Evolutionary conservation across 805 yeast species (phyloP).

Genomic region (Kodamaea restingae): DNA sequence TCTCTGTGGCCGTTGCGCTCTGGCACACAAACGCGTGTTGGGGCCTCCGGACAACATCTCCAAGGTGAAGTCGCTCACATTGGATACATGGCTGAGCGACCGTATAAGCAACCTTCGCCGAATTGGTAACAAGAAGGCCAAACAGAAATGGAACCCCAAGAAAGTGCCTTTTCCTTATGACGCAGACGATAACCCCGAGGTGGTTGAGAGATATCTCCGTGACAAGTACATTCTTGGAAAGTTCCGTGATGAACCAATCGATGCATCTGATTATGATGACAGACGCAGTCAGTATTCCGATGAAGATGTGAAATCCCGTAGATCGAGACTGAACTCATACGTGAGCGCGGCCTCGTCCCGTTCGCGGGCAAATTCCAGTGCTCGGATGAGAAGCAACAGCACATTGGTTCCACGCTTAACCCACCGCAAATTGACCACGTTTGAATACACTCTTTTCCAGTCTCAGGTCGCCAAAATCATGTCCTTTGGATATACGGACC

Average conservation of each 20-base stretch:
- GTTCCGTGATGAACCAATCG: conserved; percentile 43
- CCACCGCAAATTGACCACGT: conserved; percentile 51
- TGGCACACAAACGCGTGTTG: conserved; percentile 60
- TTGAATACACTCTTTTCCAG: conserved; percentile 50
- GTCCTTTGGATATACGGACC: conserved; percentile 54
- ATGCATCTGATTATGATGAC: conserved; percentile 33
- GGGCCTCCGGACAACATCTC: conserved; percentile 49
- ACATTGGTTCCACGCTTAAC: conserved; percentile 35
- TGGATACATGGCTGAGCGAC: conserved; percentile 62
- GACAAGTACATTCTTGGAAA: conserved; percentile 67
- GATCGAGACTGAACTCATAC: conserved; percentile 8
- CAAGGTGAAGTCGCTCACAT: conserved; percentile 64
- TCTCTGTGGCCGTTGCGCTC: conserved; percentile 82
- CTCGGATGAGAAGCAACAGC: conserved; percentile 11
- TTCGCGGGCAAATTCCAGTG: conserved; percentile 15
- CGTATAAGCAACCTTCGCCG: conserved; percentile 46
- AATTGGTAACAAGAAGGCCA: conserved; percentile 63
- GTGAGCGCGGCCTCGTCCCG: conserved; percentile 12
- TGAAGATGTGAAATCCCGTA: conserved; percentile 15
- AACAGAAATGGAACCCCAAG: conserved; percentile 63
- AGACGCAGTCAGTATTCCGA: conserved; percentile 19
- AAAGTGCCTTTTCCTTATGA: conserved; percentile 69
- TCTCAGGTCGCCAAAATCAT: conserved; percentile 42
- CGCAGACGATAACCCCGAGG: conserved; percentile 59
- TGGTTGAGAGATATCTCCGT: conserved; percentile 55